A percentile compares a stretch with the other conserved stretches of the same genome.
Evolutionary conservation across 306 rosid genomes (phyloP).

Genomic region (Trifolium repens): DNA sequence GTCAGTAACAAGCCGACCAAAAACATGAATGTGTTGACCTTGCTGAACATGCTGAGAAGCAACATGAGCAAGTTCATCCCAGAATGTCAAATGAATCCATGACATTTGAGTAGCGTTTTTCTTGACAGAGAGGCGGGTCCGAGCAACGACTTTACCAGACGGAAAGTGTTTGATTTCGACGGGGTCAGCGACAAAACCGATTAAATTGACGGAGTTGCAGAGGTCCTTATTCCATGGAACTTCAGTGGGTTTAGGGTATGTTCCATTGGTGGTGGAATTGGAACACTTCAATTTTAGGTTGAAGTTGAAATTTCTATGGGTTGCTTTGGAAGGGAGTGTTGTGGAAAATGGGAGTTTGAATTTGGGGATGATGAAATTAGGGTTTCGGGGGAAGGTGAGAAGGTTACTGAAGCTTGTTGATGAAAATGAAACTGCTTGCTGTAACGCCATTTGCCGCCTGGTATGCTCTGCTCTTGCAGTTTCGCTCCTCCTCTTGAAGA

Average conservation of each 20-base stretch:
- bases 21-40: constrained; percentile 76
- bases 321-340: background rate
- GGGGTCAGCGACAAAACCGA: constrained; percentile 72
- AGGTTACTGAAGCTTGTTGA: constrained; percentile 38
- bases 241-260: constrained; percentile 72
- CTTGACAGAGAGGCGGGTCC: constrained; percentile 89
- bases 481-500: background rate
- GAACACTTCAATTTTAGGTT: constrained; percentile 45
- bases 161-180: constrained; percentile 78
- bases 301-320: background rate
- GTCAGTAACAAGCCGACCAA: constrained; percentile 80
- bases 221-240: constrained; percentile 92
- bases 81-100: constrained; percentile 78
- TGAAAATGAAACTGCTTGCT: constrained; percentile 36
- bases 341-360: background rate
- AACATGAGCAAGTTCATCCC: constrained; percentile 86
- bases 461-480: background rate
- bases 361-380: constrained; percentile 29
- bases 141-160: constrained; percentile 75
- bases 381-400: constrained; percentile 35
- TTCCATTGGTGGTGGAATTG: constrained; percentile 8
- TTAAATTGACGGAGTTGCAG: constrained; percentile 73
- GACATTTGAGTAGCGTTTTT: constrained; percentile 69
- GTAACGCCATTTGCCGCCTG: constrained; percentile 49
- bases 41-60: constrained; percentile 79